Conservation (phyloP, 148 eudicot genomes). For the Silene latifolia region DNA sequence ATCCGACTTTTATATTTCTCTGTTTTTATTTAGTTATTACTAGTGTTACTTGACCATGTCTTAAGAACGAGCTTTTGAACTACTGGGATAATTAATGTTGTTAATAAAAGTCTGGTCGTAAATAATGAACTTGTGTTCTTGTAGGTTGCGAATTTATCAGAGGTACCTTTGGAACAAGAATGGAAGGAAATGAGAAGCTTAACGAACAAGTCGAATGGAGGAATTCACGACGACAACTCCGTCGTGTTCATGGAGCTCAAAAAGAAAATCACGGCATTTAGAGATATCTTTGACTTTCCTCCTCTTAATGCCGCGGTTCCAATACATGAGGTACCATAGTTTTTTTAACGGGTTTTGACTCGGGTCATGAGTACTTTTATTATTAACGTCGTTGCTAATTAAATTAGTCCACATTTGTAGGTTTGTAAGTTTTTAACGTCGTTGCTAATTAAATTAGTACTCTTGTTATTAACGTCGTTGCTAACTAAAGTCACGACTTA, state of each 20-base stretch:
- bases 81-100: not conserved
- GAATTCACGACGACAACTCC: conserved; percentile 32
- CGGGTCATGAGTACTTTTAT: no score
- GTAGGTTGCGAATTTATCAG: not conserved
- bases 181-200: not conserved
- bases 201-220: conserved; percentile 34
- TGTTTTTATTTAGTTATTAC: no score
- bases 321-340: conserved; percentile 49
- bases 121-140: not conserved
- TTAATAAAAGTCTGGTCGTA: no score
- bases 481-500: no score
- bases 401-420: no score
- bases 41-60: no score
- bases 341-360: no score
- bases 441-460: no score
- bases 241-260: conserved; percentile 55
- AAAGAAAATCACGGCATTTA: conserved; percentile 56
- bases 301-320: conserved; percentile 60
- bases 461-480: no score
- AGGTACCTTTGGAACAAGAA: not conserved
- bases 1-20: not conserved
- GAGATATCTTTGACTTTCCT: conserved; percentile 76
- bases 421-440: no score
- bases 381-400: no score
- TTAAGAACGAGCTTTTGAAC: not conserved